These are phyloP conservation scores for Diaporthe nobilis DNA, from an alignment of 2,329 filamentous ascomycete genomes.

Conservation along the genomic window DNA sequence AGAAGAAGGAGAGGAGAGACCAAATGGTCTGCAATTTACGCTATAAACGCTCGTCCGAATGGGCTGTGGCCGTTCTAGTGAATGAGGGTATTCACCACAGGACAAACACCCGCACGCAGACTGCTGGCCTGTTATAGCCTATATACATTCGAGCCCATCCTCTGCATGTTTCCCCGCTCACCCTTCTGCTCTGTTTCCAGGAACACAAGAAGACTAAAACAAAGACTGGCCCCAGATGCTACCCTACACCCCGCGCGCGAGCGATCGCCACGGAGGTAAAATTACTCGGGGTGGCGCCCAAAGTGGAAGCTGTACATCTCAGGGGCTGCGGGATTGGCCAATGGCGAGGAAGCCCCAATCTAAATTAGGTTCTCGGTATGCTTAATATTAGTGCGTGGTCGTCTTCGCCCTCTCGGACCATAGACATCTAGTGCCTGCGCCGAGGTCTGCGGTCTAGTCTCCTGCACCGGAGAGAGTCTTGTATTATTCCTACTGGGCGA, in stretches of 20 bases:
- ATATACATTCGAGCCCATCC: background rate
- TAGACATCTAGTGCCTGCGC: background rate
- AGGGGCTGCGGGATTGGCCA: constrained; percentile 24
- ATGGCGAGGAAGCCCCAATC: background rate
- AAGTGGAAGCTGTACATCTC: constrained; percentile 17
- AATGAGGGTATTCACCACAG: background rate
- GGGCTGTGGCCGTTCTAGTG: background rate
- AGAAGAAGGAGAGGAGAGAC: background rate
- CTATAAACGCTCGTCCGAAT: background rate
- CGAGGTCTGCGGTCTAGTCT: background rate
- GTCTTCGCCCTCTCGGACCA: background rate
- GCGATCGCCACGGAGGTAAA: constrained; percentile 25
- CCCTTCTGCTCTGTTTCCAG: background rate
- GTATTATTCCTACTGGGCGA: background rate
- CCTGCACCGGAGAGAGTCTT: background rate
- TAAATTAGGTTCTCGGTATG: constrained; percentile 28
- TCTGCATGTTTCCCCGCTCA: constrained; percentile 16
- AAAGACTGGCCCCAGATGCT: constrained; percentile 14
- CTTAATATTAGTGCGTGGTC: background rate
- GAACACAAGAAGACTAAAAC: constrained; percentile 25
- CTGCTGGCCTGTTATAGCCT: background rate
- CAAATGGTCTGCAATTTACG: background rate
- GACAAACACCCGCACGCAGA: background rate
- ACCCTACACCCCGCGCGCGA: constrained; percentile 19
- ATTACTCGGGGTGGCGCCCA: constrained; percentile 24